Conservation (phyloP, 1,284 basidiomycete species). For the Rhodotorula sp. region DNA sequence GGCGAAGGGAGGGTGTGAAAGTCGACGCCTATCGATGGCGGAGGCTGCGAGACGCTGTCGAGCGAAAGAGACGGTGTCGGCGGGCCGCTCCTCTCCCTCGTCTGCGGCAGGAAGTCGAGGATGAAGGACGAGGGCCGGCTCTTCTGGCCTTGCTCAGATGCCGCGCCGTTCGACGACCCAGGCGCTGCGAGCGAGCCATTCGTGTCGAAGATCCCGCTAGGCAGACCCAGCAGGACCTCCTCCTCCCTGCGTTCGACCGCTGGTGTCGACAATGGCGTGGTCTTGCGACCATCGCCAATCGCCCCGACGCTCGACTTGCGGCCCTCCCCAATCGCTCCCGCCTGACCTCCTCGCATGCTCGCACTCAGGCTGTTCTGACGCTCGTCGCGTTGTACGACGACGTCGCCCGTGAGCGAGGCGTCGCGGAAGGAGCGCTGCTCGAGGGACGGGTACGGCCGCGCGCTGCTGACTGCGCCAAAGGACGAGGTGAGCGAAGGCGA, state of each 20-base stretch:
- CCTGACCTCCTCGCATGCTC: background rate
- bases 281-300: slow-evolving; percentile 28
- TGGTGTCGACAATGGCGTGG: slow-evolving; percentile 1
- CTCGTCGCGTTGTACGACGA: slow-evolving; percentile 17
- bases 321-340: slow-evolving; percentile 17
- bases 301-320: slow-evolving; percentile 23
- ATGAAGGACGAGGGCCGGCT: slow-evolving; percentile 39
- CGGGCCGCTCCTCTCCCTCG: slow-evolving; percentile 23
- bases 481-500: background rate
- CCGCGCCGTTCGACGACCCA: background rate
- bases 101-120: slow-evolving; percentile 36
- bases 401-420: slow-evolving; percentile 17
- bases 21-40: slow-evolving; percentile 1
- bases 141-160: slow-evolving; percentile 1
- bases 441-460: slow-evolving; percentile 19
- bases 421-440: slow-evolving; percentile 31
- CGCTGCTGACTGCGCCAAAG: slow-evolving; percentile 10
- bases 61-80: slow-evolving; percentile 30
- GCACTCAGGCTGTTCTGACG: background rate
- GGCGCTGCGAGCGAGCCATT: slow-evolving; percentile 5
- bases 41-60: slow-evolving; percentile 25
- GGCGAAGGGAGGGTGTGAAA: slow-evolving; percentile 20
- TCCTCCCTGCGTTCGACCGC: slow-evolving; percentile 10
- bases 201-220: slow-evolving; percentile 15
- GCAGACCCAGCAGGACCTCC: slow-evolving; percentile 10